Evolutionary conservation across 306 rosid species (phyloP).

Genomic region (Begonia fuchsioides): DNA sequence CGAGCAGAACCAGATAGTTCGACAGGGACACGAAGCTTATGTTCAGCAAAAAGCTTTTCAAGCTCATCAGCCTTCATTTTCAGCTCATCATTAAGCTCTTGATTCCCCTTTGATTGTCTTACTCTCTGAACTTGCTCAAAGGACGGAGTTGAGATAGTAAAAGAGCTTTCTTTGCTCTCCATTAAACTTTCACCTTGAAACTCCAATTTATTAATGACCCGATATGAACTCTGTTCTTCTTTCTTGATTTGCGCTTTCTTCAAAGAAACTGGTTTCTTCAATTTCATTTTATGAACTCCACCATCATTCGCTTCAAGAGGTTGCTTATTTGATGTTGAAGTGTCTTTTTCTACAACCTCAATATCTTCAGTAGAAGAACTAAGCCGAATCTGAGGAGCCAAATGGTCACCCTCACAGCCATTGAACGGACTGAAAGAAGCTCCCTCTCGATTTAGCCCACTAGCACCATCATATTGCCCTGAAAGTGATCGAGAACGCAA

Average conservation of each 20-base stretch:
- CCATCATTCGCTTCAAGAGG: constrained; percentile 28
- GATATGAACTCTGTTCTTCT: constrained; percentile 24
- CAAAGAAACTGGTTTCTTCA: constrained; percentile 30
- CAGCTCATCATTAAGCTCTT: constrained; percentile 81
- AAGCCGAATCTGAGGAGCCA: constrained; percentile 23
- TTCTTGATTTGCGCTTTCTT: constrained; percentile 34
- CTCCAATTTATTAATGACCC: constrained; percentile 33
- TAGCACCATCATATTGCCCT: constrained; percentile 55
- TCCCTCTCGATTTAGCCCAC: constrained; percentile 34
- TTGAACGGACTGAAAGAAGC: constrained; percentile 20
- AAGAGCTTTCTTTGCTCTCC: constrained; percentile 27
- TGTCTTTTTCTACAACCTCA: constrained; percentile 14
- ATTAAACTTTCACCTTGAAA: constrained; percentile 24
- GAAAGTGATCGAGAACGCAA: constrained; percentile 60
- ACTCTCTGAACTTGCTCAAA: constrained; percentile 58
- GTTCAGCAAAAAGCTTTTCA: constrained; percentile 94
- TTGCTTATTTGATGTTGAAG: constrained; percentile 18
- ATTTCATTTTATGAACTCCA: constrained; percentile 39
- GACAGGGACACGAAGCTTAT: constrained; percentile 86
- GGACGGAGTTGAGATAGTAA: constrained; percentile 15
- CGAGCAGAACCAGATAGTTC: constrained; percentile 59
- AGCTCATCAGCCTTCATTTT: constrained; percentile 94
- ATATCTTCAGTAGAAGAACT: constrained; percentile 27
- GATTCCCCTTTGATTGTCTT: constrained; percentile 81
- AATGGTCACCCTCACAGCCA: constrained; percentile 28